Evolutionary conservation across 2,329 filamentous ascomycete genomes (phyloP), one percentile per base, ranked within the genome.

Genomic region (Sclerotiophoma versabilis): DNA sequence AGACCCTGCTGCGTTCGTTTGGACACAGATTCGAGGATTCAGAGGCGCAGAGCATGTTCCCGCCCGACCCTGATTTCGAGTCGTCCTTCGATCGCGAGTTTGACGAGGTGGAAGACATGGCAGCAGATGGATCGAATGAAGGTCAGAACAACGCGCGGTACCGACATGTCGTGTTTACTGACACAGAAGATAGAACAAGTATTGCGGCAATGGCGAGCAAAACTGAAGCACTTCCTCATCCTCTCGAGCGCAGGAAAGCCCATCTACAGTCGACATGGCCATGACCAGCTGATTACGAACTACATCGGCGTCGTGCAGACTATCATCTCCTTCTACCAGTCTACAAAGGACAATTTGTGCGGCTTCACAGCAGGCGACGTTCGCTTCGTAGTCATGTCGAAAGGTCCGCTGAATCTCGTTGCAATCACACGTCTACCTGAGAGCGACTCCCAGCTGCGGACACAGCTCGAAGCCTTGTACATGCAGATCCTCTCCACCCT

Each of bases 401-500:
- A 93, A 71, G 93, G 92, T 0, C 91, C 93, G 10, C 81, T 99
- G 33, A 96, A 98, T 71, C 87, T 99, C 37, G 91, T 98, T 42
- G 93, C 93, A 37, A 95, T 98, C 68, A 97, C 92, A 71, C 89
- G 88, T 58, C 84, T 99, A 10, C 87, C 89, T n/a, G 95, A 99
- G 75, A 97, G 91, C 72, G 93, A 98, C 70, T 80, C 85, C 4
- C 93, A 99, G 74, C 83, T 99, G 17, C 86, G 91, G 48, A 84
- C 87, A 17, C 95, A 99, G 73, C 84, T 99, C 2, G 92, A 97
- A 62, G 93, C 93, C 11, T 79, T 99, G 30, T 99, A 99, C 75
- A 98, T 96, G 91, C 95, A 99, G 75, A 97, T 99, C 45, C 77
- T 99, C 22, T 98, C 95, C 1, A 99, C 96, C 0, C 79, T 99